These are phyloP conservation scores for Xylaria sp. DNA, from an alignment of 2,329 filamentous ascomycete genomes.

Conservation along the genomic window DNA sequence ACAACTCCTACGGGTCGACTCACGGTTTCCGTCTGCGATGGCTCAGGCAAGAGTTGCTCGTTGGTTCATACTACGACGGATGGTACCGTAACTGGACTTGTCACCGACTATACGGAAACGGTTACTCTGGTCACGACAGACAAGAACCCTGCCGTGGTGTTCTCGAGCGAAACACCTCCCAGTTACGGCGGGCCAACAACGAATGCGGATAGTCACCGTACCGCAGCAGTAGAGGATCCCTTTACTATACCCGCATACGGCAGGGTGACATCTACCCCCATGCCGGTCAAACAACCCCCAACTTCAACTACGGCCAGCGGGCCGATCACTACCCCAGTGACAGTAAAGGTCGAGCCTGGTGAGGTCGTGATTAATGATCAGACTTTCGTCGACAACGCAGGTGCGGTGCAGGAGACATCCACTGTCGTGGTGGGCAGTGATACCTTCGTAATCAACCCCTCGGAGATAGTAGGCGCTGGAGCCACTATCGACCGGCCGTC, in stretches of 20 bases:
- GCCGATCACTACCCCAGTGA: conserved; percentile 35
- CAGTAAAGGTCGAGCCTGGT: conserved; percentile 48
- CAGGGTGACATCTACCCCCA: conserved; percentile 16
- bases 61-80: conserved; percentile 20
- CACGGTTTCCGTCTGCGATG: conserved; percentile 36
- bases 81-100: conserved; percentile 10
- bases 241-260: conserved; percentile 30
- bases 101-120: conserved; percentile 29
- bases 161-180: conserved; percentile 43
- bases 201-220: conserved; percentile 18
- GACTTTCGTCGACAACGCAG: conserved; percentile 48
- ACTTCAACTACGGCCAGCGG: conserved; percentile 4
- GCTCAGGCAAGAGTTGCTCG: conserved; percentile 40
- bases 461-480: conserved; percentile 48
- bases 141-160: conserved; percentile 57
- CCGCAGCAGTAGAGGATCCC: conserved; percentile 8
- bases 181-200: conserved; percentile 40
- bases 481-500: conserved; percentile 46
- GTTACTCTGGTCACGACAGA: conserved; percentile 55
- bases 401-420: conserved; percentile 41
- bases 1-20: conserved; percentile 30
- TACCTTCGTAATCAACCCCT: conserved; percentile 53
- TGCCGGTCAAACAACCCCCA: conserved; percentile 20
- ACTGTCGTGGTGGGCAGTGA: conserved; percentile 46
- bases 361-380: conserved; percentile 51